phyloP scores from a whole-genome alignment of 192 early-diverging fungal genomes.

The Borealophlyctis nickersoniae region DNA sequence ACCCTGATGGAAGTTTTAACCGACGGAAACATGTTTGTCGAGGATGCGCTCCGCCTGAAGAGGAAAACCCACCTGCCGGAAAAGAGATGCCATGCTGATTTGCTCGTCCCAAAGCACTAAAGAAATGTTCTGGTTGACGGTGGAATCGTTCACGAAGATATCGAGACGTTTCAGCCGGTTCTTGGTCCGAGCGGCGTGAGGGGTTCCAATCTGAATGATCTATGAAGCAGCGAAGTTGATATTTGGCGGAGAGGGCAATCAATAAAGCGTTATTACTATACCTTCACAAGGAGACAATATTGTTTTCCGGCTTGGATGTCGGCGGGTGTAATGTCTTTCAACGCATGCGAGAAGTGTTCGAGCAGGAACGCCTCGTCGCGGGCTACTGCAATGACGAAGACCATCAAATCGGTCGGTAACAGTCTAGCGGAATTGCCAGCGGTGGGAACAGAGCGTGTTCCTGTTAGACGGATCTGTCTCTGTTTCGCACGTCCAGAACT shows the following conservation, averaged over 20 bases:
- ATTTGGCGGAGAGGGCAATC: too few species aligned
- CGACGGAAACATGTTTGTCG: too few species aligned
- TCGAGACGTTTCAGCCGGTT: conserved; percentile 14
- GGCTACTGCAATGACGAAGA: not conserved
- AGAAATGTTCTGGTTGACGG: not conserved
- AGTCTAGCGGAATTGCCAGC: conserved; percentile 3
- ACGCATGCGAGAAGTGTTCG: too few species aligned
- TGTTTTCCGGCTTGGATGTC: too few species aligned
- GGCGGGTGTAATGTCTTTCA: too few species aligned
- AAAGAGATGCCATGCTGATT: conserved; percentile 20
- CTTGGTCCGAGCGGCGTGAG: not conserved
- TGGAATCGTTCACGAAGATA: conserved; percentile 9
- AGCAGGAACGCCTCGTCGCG: not conserved
- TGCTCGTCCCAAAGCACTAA: conserved; percentile 23
- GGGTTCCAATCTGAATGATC: conserved; percentile 1
- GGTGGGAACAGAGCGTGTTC: conserved; percentile 14
- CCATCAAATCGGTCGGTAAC: conserved; percentile 19
- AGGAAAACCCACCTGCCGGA: conserved; percentile 16
- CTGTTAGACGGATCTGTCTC: conserved; percentile 19
- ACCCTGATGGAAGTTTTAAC: not conserved
- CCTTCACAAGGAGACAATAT: too few species aligned
- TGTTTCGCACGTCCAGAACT: too few species aligned
- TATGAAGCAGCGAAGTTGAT: too few species aligned
- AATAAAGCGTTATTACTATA: too few species aligned
- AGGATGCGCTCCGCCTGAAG: too few species aligned